phyloP scores from a whole-genome alignment of 345 rosid species.

The Dipteronia sinensis region DNA sequence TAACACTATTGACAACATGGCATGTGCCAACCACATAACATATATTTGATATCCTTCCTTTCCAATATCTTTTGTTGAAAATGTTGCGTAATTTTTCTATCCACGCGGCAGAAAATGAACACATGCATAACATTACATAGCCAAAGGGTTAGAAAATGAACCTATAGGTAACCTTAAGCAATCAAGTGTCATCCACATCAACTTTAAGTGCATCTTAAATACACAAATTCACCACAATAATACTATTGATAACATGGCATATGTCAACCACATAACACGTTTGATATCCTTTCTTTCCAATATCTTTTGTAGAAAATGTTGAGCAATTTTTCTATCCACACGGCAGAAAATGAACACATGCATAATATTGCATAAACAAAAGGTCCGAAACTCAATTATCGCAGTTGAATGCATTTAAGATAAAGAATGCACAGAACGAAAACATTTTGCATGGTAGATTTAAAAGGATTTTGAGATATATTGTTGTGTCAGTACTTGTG shows the following conservation, averaged over 20 bases:
- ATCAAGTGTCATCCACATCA: not conserved
- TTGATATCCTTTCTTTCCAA: not conserved
- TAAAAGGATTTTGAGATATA: not conserved
- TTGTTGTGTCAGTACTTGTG: not conserved
- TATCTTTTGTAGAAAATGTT: not conserved
- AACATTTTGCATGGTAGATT: not conserved
- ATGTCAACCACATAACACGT: too few species aligned
- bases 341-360: not conserved
- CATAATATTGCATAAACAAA: not conserved
- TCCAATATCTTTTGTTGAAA: not conserved
- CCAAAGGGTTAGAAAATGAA: not conserved
- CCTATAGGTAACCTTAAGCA: not conserved
- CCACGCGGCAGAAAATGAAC: not conserved
- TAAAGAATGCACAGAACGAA: not conserved
- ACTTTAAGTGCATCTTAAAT: not conserved
- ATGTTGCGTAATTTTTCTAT: not conserved
- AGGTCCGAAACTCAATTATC: not conserved
- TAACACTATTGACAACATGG: not conserved
- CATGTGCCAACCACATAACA: not conserved
- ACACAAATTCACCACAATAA: not conserved
- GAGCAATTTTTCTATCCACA: not conserved
- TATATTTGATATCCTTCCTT: not conserved
- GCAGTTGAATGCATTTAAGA: not conserved
- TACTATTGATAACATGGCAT: not conserved
- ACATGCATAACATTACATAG: not conserved